Evolutionary conservation across 257 asterid species (phyloP).

Genomic region (Solanum sitiens): DNA sequence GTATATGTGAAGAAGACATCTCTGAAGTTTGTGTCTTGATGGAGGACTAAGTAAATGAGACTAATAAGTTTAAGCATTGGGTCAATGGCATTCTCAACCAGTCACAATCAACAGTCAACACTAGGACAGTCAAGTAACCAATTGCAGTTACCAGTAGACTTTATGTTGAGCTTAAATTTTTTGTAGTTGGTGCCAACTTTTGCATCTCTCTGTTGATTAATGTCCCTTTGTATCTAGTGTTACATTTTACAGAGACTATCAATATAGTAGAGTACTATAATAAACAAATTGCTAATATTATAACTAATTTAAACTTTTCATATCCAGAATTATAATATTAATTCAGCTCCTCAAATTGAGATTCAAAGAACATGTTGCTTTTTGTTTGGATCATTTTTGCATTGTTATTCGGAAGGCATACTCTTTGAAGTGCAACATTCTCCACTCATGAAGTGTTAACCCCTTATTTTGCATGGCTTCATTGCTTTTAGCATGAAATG

Average conservation of each 20-base stretch:
- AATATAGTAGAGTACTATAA: not conserved
- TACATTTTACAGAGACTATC: not conserved
- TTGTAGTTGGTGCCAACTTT: not conserved
- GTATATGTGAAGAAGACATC: not conserved
- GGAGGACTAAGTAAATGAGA: not conserved
- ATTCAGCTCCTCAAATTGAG: not conserved
- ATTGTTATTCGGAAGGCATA: not conserved
- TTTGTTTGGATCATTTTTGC: not conserved
- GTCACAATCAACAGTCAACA: not conserved
- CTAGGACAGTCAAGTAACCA: not conserved
- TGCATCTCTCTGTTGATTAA: not conserved
- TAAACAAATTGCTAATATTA: not conserved
- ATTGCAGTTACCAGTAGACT: not conserved
- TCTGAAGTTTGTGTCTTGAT: not conserved
- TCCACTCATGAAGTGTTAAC: not conserved
- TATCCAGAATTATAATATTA: not conserved
- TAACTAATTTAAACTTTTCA: not conserved
- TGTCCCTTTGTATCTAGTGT: not conserved
- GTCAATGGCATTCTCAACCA: not conserved
- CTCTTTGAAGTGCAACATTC: not conserved
- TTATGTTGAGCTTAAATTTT: not conserved
- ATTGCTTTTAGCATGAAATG: not conserved
- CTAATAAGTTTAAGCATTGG: not conserved
- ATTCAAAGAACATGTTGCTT: not conserved
- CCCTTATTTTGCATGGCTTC: not conserved